Evolutionary conservation across 2,329 filamentous ascomycete species (phyloP).

Genomic region (Cladosporium velox): DNA sequence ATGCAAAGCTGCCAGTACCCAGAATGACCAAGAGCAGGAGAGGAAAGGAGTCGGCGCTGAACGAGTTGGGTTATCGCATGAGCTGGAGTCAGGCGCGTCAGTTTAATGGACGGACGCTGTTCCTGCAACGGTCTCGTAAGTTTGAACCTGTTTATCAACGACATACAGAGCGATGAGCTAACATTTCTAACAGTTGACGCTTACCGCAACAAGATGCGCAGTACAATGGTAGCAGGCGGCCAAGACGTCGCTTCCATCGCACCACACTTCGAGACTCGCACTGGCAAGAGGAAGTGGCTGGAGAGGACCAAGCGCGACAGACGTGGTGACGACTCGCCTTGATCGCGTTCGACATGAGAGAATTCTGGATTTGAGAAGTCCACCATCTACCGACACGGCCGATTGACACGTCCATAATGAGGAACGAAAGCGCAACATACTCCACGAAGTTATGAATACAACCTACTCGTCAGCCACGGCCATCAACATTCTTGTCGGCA

Average conservation of each 20-base stretch:
- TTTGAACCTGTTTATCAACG: slow-evolving; percentile 35
- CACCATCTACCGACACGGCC: neutral
- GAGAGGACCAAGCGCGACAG: slow-evolving; percentile 46
- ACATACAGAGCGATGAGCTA: neutral
- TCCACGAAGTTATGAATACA: neutral
- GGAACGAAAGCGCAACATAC: neutral
- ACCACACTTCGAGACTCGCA: slow-evolving; percentile 84
- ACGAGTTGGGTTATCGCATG: slow-evolving; percentile 92
- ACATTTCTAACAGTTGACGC: slow-evolving; percentile 69
- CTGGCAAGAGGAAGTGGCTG: slow-evolving; percentile 70
- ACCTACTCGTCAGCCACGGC: neutral
- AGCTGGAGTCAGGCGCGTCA: slow-evolving; percentile 94
- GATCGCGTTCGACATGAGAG: neutral
- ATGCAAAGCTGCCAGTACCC: slow-evolving; percentile 74
- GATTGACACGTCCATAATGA: neutral
- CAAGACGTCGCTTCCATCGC: slow-evolving; percentile 73
- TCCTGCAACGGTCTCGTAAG: slow-evolving; percentile 88
- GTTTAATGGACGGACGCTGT: slow-evolving; percentile 82
- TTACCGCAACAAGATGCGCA: slow-evolving; percentile 88
- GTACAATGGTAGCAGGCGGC: slow-evolving; percentile 74
- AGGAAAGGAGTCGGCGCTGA: slow-evolving; percentile 83
- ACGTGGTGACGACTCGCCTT: slow-evolving; percentile 15
- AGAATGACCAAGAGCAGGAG: slow-evolving; percentile 69
- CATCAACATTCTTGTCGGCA: neutral
- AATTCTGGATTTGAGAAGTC: neutral